Evolutionary conservation across 116 monocot species (phyloP).

Genomic region (Posidonia oceanica): DNA sequence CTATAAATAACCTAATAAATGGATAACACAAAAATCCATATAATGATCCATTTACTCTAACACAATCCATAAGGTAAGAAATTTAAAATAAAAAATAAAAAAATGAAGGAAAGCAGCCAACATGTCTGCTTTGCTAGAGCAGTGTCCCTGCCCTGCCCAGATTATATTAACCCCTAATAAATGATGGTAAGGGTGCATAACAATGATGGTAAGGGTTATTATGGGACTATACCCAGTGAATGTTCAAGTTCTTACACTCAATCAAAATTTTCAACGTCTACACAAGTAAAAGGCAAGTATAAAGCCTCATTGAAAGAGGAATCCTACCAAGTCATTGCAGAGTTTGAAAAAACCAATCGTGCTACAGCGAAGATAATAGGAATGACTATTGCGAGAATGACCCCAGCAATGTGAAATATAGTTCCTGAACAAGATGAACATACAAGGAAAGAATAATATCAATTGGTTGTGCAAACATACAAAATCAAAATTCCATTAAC

Average conservation of each 20-base stretch:
- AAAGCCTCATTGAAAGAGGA: slow-evolving; percentile 2
- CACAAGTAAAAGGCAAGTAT: not conserved
- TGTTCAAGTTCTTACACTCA: not conserved
- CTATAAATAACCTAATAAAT: too few species aligned
- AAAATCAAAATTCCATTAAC: not conserved
- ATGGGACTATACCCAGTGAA: too few species aligned
- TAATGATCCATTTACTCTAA: too few species aligned
- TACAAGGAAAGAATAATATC: slow-evolving; percentile 3
- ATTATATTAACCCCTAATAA: too few species aligned
- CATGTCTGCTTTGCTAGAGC: too few species aligned
- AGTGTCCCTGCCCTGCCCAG: too few species aligned
- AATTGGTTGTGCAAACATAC: not conserved
- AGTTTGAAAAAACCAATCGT: slow-evolving; percentile 66
- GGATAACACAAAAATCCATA: too few species aligned
- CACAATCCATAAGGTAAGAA: too few species aligned
- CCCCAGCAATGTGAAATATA: slow-evolving; percentile 47
- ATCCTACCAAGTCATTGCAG: slow-evolving; percentile 89
- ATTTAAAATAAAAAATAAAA: too few species aligned
- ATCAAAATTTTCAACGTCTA: not conserved
- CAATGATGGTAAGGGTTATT: too few species aligned
- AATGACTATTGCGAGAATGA: slow-evolving; percentile 52
- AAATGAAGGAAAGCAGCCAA: too few species aligned
- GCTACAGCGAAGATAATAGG: slow-evolving; percentile 63
- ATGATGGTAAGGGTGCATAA: too few species aligned
- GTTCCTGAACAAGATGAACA: slow-evolving; percentile 36